Conservation (phyloP, 139 green algal genomes). For the Chlorella sp. region DNA sequence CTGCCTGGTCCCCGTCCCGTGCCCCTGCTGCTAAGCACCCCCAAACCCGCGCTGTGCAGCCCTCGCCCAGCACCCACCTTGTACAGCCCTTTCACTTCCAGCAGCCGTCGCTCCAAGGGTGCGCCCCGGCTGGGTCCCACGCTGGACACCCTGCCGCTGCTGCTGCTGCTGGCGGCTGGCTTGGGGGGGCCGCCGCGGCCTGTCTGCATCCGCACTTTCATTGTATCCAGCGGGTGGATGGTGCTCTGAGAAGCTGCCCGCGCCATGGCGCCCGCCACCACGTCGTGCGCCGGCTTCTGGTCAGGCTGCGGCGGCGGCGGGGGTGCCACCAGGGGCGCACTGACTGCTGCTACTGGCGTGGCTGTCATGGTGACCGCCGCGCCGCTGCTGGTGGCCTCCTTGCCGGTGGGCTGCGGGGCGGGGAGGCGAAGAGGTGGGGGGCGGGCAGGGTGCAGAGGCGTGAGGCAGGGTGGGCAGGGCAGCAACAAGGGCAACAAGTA, state of each 20-base stretch:
- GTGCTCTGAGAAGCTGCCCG: constrained; percentile 85
- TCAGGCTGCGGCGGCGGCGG: constrained; percentile 27
- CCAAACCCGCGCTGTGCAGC: too few relatives aligned
- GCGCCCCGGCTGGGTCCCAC: not conserved
- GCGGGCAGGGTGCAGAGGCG: not conserved
- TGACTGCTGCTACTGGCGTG: not conserved
- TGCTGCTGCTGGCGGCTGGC: not conserved
- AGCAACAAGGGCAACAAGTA: too few relatives aligned
- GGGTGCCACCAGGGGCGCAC: not conserved
- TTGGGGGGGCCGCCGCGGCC: not conserved
- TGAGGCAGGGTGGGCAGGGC: not conserved
- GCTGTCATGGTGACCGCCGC: not conserved
- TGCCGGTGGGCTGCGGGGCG: constrained; percentile 6
- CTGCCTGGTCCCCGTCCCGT: not conserved
- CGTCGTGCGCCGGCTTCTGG: constrained; percentile 64
- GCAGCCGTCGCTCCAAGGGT: constrained; percentile 6
- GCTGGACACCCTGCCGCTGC: not conserved
- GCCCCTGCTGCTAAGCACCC: too few relatives aligned
- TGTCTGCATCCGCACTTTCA: constrained; percentile 81
- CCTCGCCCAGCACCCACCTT: too few relatives aligned
- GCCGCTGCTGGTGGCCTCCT: not conserved
- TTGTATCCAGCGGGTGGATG: constrained; percentile 94
- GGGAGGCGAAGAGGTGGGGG: not conserved
- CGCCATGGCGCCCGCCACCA: constrained; percentile 86
- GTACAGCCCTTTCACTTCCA: constrained; percentile 49